Evolutionary conservation across 768 basidiomycete species (phyloP), one percentile per base, ranked within the genome.

Genomic region (Royoungia palumana): DNA sequence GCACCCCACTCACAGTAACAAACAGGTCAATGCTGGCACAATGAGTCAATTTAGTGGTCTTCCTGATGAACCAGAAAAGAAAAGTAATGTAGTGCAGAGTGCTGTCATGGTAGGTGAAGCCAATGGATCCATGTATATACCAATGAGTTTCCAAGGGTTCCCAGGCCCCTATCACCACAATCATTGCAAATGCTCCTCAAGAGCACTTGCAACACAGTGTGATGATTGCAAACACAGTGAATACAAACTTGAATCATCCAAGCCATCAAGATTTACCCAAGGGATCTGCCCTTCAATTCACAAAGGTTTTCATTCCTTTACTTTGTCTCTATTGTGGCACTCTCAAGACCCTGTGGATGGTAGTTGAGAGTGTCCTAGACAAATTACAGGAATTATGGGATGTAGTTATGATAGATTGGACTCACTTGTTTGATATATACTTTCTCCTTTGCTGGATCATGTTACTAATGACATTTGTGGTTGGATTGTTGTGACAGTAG

Each of bases 331-430:
- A 40, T 28, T 39, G 14, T 32, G 46, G 46, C 9, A 47, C 46
- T 2, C 38, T 47, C 1, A 20, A 47, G 21, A 47, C 39, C 11
- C 46, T 28, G 3, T 47, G 38, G 46, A 19, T 22, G 19, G 17
- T 37, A 4, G 20, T 38, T 22, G 22, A 40, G 2, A 0, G 22
- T 3, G 32, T 47, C 11, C 1, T 40, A 2, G 22, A 39, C 30
- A 39, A 30, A 17, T n/a, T 34, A 16, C 46, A 47, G 16, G 46
- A 47, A 22, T 16, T 47, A 2, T 47, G 46, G 28, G 38, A 47
- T 1, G 4, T 4, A 1, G 30, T 39, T 3, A 47, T 39, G 46
- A 5, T 22, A 4, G 22, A 47, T 12, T 40, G 37, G 46, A 2
- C 14, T 3, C 38, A 47, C 21, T 22, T 5, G 12, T 40, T 47